phyloP scores from a whole-genome alignment of 2,329 filamentous ascomycete genomes.

The Macrophomina tecta region DNA sequence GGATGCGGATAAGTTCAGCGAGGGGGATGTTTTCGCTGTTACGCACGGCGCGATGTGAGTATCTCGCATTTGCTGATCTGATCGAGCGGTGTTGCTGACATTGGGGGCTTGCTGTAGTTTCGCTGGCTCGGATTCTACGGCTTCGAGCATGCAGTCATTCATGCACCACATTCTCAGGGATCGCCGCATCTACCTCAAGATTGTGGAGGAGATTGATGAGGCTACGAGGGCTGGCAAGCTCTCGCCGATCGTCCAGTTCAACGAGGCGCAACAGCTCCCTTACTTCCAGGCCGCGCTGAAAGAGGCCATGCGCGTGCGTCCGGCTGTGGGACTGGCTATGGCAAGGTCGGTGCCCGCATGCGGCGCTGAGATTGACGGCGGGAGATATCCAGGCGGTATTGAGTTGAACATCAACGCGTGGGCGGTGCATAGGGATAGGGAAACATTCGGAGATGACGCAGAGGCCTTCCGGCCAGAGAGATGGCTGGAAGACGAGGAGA shows the following conservation, averaged over 20 bases:
- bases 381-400: slow-evolving; percentile 45
- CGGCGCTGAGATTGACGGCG: slow-evolving; percentile 42
- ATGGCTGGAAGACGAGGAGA: slow-evolving; percentile 48
- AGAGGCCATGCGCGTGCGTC: slow-evolving; percentile 47
- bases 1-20: slow-evolving; percentile 2
- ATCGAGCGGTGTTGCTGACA: neutral
- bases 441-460: slow-evolving; percentile 48
- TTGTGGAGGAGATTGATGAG: slow-evolving; percentile 35
- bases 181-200: slow-evolving; percentile 45
- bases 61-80: neutral
- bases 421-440: slow-evolving; percentile 49
- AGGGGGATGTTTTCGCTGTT: slow-evolving; percentile 24
- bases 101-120: slow-evolving; percentile 35
- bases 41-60: slow-evolving; percentile 23
- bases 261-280: slow-evolving; percentile 36
- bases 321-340: slow-evolving; percentile 41
- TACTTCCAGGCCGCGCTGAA: slow-evolving; percentile 45
- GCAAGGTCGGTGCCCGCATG: slow-evolving; percentile 37
- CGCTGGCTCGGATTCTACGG: slow-evolving; percentile 44
- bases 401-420: slow-evolving; percentile 53
- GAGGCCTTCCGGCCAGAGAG: slow-evolving; percentile 52
- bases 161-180: slow-evolving; percentile 39
- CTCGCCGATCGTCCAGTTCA: slow-evolving; percentile 32
- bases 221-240: slow-evolving; percentile 26
- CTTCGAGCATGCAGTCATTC: slow-evolving; percentile 42